These are phyloP conservation scores for Ampelocalamus luodianensis DNA, from an alignment of 176 grass and related monocot species.

Conservation along the genomic window DNA sequence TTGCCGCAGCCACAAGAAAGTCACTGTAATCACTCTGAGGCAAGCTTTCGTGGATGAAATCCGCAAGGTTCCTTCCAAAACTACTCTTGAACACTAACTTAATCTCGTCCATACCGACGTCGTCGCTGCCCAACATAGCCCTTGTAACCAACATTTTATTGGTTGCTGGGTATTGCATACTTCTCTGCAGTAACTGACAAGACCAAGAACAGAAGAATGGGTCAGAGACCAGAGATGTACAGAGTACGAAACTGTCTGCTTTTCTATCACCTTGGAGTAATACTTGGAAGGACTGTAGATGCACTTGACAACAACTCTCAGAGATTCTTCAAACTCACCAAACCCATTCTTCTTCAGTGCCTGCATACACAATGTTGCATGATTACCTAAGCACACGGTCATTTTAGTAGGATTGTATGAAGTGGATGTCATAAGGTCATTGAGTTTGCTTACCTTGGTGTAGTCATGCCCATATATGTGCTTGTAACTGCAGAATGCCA, in stretches of 20 bases:
- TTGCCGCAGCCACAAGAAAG: constrained; percentile 69
- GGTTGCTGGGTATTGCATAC: constrained; percentile 41
- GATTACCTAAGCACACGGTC: not conserved
- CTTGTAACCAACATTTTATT: constrained; percentile 63
- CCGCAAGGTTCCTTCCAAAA: constrained; percentile 60
- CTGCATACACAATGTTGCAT: constrained; percentile 46
- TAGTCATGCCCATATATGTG: constrained; percentile 93
- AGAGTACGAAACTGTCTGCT: not conserved
- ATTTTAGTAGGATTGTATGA: not conserved
- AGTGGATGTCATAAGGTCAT: not conserved
- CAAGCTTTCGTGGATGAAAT: constrained; percentile 69
- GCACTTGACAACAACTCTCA: constrained; percentile 76
- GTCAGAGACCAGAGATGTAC: constrained; percentile 26
- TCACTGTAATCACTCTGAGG: constrained; percentile 75
- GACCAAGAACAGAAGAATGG: constrained; percentile 34
- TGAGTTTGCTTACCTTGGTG: constrained; percentile 58
- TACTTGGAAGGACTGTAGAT: constrained; percentile 84
- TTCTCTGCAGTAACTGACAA: constrained; percentile 65
- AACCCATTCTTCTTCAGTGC: constrained; percentile 57
- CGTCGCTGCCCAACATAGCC: constrained; percentile 72
- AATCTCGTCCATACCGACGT: constrained; percentile 68
- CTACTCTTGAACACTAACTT: constrained; percentile 62
- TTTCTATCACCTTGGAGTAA: constrained; percentile 74
- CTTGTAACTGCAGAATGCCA: constrained; percentile 88
- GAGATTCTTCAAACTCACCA: constrained; percentile 72